Percentiles rank a stretch among this genome's conserved stretches.
Conservation (phyloP, 2,329 filamentous ascomycete species). For the Penicillium sp. region DNA sequence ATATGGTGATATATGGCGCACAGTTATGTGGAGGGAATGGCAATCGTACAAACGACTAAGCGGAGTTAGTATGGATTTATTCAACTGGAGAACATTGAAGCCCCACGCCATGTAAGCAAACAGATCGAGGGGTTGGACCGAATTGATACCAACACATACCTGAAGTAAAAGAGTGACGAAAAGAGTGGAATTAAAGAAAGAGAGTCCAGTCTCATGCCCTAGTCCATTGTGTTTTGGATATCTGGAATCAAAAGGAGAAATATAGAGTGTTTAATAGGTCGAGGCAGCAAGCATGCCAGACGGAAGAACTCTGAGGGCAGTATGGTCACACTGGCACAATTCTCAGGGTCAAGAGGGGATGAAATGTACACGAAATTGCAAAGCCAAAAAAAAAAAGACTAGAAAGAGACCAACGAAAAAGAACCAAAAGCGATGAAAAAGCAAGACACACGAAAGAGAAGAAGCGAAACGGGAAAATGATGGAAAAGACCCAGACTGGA, state of each 20-base stretch:
- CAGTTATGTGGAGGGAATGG: not conserved
- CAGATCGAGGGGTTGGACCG: not conserved
- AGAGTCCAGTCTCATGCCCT: slow-evolving; percentile 10
- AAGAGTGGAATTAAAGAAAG: slow-evolving; percentile 1
- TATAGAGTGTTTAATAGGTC: slow-evolving; percentile 8
- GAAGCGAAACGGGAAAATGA: slow-evolving; percentile 18
- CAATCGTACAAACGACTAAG: slow-evolving; percentile 1
- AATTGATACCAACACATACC: slow-evolving; percentile 15
- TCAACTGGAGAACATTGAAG: not conserved
- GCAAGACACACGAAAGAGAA: slow-evolving; percentile 5
- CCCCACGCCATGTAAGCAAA: not conserved
- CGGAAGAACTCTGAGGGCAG: slow-evolving; percentile 2
- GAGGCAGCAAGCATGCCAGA: slow-evolving; percentile 10
- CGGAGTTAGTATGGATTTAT: not conserved
- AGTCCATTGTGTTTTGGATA: slow-evolving; percentile 22
- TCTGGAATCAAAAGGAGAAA: not conserved
- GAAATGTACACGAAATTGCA: slow-evolving; percentile 1
- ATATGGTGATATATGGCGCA: not conserved
- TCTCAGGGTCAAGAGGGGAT: not conserved
- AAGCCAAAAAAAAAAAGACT: not conserved
- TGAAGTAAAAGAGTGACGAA: slow-evolving; percentile 17
- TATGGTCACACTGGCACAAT: slow-evolving; percentile 7
- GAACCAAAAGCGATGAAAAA: not conserved
- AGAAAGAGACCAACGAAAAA: not conserved
- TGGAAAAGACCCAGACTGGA: slow-evolving; percentile 22